Evolutionary conservation across 1,284 basidiomycete genomes (phyloP), one percentile per base, ranked within the genome.

Genomic region (Trichosporon faecale): DNA sequence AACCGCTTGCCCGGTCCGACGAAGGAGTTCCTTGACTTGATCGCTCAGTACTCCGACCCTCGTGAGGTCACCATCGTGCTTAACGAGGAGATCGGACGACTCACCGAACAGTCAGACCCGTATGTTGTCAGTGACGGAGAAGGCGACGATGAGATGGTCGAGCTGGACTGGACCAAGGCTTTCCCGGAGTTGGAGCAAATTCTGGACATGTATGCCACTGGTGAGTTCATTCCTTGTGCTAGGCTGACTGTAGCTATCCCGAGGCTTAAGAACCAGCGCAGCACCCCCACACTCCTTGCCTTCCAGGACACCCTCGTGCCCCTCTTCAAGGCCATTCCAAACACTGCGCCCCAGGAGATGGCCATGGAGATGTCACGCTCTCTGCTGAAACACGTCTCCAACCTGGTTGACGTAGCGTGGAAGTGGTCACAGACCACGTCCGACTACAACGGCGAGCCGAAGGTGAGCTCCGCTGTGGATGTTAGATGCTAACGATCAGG

Each of bases 131-230:
- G 76, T 70, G 78, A 79, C 55, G 71, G 75, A 27, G 79, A 76
- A 67, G 64, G 72, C n/a, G 68, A 65, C 44, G 68, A 75, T 3
- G 72, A 68, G 64, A 73, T 73, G 4, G 75, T 79, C 1, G 80
- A 84, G 44, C 64, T 70, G 12, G 84, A 87, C 67, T 79, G 80
- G 6, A 75, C 78, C 11, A 74, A 75, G 5, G 76, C 90, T 68
- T 84, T 77, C 18, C 76, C 83, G 18, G 87, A 89, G 44, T 90
- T 90, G 77, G 75, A 85, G 12, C 74, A 77, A 16, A 82, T 91
- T 63, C 84, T 94, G 29, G 71, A 76, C 37, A 71, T 72, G 61
- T 75, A 77, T 27, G 65, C 69, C 11, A 57, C 27, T 14, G 75
- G 78, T 79, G 35, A 70, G 77, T 67, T 33, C 21, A 23, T 52